Base-by-base conservation (phyloP, 192 early-diverging fungal species). In the Dispira simplex region DNA sequence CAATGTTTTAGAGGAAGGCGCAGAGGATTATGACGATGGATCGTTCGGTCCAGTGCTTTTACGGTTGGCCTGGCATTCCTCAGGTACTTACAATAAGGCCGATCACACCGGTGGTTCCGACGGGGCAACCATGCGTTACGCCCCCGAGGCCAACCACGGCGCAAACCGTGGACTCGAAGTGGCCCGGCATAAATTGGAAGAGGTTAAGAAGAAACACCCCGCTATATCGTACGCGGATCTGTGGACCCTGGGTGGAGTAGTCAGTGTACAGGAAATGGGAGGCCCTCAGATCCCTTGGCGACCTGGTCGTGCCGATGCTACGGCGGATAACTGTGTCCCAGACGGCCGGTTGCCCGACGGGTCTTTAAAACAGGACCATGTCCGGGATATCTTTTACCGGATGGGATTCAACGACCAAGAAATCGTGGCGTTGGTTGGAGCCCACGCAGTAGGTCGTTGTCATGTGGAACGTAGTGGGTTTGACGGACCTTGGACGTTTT, bases 401-500 rank as follows among this genome's bases (percentile, higher is more conserved):
- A 90, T 90, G 88, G 86, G 80, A 23, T 87, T 87, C 70, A 77
- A 77, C 66, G 81, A 85, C 68, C 83, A 80, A 57, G 92, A 92
- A 66, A 94, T 94, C 69, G 85, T 86, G 26, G 89, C 89, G 5
- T 74, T 92, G 58, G 63, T 80, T 8, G 90, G 89, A 16, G 89
- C 86, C 16, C 87, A 91, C 71, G 82, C 83, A 14, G 68, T 89
- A 18, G 87, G 87, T 18, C 81, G 89, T 64, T 90, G 89, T 76
- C 89, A 90, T 67, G 65, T 76, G 54, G 77, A 76, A 51, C 83
- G 87, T 53, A 81, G 77, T 63, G 91, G 91, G 13, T 92, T 78
- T 63, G 83, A 90, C 21, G 90, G 89, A 8, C 89, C 92, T 14
- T 98, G 95, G 95, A 91, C 86, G 57, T 78, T 84, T 67, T 82